Evolutionary conservation across 2,329 filamentous ascomycete species (phyloP), one percentile per base, ranked within the genome.

Genomic region (Claviceps humidiphila): DNA sequence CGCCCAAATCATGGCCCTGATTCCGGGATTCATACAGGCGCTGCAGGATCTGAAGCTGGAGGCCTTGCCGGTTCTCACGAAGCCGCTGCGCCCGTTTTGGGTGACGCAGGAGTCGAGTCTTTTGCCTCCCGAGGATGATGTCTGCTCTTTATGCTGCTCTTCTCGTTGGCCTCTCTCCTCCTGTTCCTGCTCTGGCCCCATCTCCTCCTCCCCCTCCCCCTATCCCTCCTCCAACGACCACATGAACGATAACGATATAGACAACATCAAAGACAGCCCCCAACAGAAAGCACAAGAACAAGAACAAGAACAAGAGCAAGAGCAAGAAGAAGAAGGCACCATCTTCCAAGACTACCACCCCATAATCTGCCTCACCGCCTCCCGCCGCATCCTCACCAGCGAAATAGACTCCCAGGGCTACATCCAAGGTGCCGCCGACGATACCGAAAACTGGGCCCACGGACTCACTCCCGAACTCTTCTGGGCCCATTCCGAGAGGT

Each of bases 341-440:
- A 62, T 80, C 30, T 83, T 79, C 38, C 68, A 74, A 1, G 73
- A 77, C 11, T 88, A 80, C 61, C 76, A 86, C 59, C 81, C 87
- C 0, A 71, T 97, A 2, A 77, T 97, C 22, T 87, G 93, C 62
- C 93, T 88, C 63, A 96, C 89, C 1, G 85, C 89, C 13, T 95
- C 89, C 1, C 77, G 82, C 37, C 76, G 85, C 16, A 82, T 89
- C 1, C 70, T 71, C 1, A 85, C 82, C 13, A 81, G 78, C 3
- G 87, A 91, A 64, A 62, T 64, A 34, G 73, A 73, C 2, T 85
- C 82, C 22, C 80, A 77, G 0, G 64, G 68, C 4, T 98, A 98
- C 63, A 85, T 98, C 54, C 93, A 97, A 68, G 93, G 93, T 49
- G 91, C 91, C 0, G 93, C 86, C 2, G 93, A 98, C 66, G 93